phyloP scores from a whole-genome alignment of 2,329 filamentous ascomycete species.

The Parascedosporium putredinis region DNA sequence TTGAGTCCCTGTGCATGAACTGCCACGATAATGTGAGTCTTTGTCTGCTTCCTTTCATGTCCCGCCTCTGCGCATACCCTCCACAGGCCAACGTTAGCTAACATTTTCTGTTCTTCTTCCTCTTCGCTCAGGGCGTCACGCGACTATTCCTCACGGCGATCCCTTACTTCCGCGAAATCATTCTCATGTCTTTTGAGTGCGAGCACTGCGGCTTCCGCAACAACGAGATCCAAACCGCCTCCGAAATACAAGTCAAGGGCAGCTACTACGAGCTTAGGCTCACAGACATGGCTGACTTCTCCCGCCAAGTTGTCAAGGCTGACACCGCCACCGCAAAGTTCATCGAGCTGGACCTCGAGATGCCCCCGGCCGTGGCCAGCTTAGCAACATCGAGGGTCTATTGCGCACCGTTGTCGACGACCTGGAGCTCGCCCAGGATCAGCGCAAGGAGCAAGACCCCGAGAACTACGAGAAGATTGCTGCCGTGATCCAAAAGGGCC shows the following conservation, averaged over 20 bases:
- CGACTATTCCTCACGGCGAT: conserved; percentile 83
- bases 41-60: too few species aligned
- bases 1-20: conserved; percentile 79
- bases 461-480: conserved; percentile 72
- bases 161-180: conserved; percentile 93
- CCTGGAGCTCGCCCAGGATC: conserved; percentile 70
- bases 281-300: conserved; percentile 62
- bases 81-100: too few species aligned
- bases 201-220: conserved; percentile 82
- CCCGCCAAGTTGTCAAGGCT: conserved; percentile 83
- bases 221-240: conserved; percentile 87
- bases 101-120: too few species aligned
- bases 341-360: conserved; percentile 86
- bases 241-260: conserved; percentile 83
- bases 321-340: conserved; percentile 79
- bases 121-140: conserved; percentile 57
- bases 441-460: conserved; percentile 65
- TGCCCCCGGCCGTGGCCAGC: conserved; percentile 82
- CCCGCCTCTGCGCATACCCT: too few species aligned
- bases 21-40: conserved; percentile 63
- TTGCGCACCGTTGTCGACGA: conserved; percentile 70
- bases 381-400: conserved; percentile 89
- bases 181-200: conserved; percentile 95
- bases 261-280: conserved; percentile 74
- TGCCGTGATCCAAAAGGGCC: conserved; percentile 62